These are phyloP conservation scores for Aspergillus kassunensis DNA, from an alignment of 495 filamentous ascomycete species.

Conservation along the genomic window DNA sequence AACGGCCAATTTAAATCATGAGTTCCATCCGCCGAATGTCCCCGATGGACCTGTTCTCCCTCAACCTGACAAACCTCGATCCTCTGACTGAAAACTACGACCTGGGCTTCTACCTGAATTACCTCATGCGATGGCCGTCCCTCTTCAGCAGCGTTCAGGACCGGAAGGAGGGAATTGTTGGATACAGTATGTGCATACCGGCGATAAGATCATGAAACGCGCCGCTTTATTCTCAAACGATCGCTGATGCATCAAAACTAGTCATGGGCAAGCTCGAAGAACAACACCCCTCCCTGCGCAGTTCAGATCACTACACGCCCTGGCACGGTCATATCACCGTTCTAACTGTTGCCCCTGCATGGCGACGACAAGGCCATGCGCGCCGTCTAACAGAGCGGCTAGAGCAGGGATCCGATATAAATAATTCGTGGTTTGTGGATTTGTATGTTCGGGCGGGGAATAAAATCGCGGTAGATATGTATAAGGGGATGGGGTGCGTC, in stretches of 20 bases:
- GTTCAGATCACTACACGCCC: slow-evolving; percentile 82
- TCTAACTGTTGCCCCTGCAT: slow-evolving; percentile 83
- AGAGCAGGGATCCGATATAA: slow-evolving; percentile 71
- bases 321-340: slow-evolving; percentile 99
- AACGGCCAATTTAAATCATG: too few relatives aligned
- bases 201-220: too few relatives aligned
- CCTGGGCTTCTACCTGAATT: slow-evolving; percentile 89
- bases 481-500: slow-evolving; percentile 79
- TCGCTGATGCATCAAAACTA: too few relatives aligned
- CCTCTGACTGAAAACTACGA: slow-evolving; percentile 95
- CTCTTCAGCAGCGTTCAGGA: slow-evolving; percentile 87
- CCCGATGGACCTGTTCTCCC: slow-evolving; percentile 69
- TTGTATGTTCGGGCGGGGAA: slow-evolving; percentile 89
- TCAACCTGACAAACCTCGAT: slow-evolving; percentile 85
- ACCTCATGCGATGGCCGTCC: slow-evolving; percentile 90
- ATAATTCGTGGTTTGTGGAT: slow-evolving; percentile 91
- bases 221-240: too few relatives aligned
- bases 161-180: slow-evolving; percentile 75
- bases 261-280: slow-evolving; percentile 97
- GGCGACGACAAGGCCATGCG: slow-evolving; percentile 80
- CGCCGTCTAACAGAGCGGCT: slow-evolving; percentile 72
- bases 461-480: slow-evolving; percentile 78
- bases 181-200: slow-evolving; percentile 66
- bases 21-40: slow-evolving; percentile 67
- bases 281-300: slow-evolving; percentile 64